Evolutionary conservation across 2,329 filamentous ascomycete genomes (phyloP).

Genomic region (Trichoderma afroharzianum): DNA sequence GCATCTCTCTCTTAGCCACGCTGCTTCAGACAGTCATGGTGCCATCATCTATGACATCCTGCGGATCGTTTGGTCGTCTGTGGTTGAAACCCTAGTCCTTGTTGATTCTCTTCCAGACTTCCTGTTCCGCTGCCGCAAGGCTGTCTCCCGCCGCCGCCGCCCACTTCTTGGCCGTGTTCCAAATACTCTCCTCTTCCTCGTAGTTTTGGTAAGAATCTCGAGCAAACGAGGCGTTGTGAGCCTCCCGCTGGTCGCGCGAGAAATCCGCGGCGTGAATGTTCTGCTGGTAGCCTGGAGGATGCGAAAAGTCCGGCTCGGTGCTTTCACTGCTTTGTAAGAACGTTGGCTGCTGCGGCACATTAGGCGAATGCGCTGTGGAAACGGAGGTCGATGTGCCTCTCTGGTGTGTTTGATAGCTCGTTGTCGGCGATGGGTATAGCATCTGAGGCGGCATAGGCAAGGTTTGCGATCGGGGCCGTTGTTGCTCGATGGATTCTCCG

Average conservation of each 20-base stretch:
- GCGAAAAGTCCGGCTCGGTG: slow-evolving; percentile 33
- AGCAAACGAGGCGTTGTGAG: slow-evolving; percentile 34
- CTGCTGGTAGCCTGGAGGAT: slow-evolving; percentile 56
- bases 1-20: not conserved
- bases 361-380: slow-evolving; percentile 27
- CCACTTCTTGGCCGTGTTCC: slow-evolving; percentile 56
- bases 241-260: slow-evolving; percentile 43
- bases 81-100: slow-evolving; percentile 40
- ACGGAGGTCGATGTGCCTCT: slow-evolving; percentile 45
- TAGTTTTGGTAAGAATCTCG: slow-evolving; percentile 26
- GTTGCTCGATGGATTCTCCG: slow-evolving; percentile 41
- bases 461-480: slow-evolving; percentile 34
- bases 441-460: slow-evolving; percentile 48
- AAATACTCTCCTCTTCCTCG: slow-evolving; percentile 44
- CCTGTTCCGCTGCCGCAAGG: slow-evolving; percentile 55
- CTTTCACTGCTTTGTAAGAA: slow-evolving; percentile 27
- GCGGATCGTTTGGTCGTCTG: not conserved
- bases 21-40: not conserved
- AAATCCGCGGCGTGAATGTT: slow-evolving; percentile 52
- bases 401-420: slow-evolving; percentile 38
- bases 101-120: slow-evolving; percentile 62
- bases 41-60: not conserved
- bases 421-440: slow-evolving; percentile 46
- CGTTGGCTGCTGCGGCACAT: slow-evolving; percentile 25
- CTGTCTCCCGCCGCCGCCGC: slow-evolving; percentile 54